These are phyloP conservation scores for Paramecium sonneborni DNA, from an alignment of 73 alveolate genomes.

Conservation along the genomic window DNA sequence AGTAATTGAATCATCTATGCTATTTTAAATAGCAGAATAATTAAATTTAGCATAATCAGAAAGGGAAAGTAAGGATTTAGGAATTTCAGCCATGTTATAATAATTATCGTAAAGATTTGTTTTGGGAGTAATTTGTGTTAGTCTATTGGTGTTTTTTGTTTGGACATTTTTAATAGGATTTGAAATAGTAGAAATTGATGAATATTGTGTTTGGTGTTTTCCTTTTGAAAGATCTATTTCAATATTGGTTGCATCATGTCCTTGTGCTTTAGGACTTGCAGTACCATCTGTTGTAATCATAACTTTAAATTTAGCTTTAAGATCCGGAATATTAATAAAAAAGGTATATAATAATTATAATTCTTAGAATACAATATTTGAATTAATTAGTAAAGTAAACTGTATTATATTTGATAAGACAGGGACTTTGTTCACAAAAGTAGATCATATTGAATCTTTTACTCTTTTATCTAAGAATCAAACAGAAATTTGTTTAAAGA, in stretches of 20 bases:
- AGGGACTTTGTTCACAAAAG: conserved; percentile 84
- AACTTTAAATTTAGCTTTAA: conserved; percentile 92
- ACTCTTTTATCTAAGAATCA: background rate
- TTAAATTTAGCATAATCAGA: conserved; percentile 63
- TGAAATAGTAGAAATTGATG: conserved; percentile 69
- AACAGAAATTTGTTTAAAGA: background rate
- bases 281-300: conserved; percentile 98
- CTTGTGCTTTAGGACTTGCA: conserved; percentile 99
- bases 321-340: conserved; percentile 86
- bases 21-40: conserved; percentile 51
- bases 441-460: conserved; percentile 58
- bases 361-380: conserved; percentile 73
- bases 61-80: conserved; percentile 68
- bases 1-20: conserved; percentile 56
- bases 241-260: conserved; percentile 70
- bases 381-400: conserved; percentile 73
- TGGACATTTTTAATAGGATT: conserved; percentile 82
- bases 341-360: background rate
- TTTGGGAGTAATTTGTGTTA: conserved; percentile 67
- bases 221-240: conserved; percentile 63
- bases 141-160: conserved; percentile 73
- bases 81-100: conserved; percentile 65
- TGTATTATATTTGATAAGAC: conserved; percentile 95
- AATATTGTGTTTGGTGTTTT: conserved; percentile 68
- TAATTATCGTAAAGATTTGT: conserved; percentile 52